Evolutionary conservation across 2,329 filamentous ascomycete genomes (phyloP).

Genomic region (Knufia fluminis): DNA sequence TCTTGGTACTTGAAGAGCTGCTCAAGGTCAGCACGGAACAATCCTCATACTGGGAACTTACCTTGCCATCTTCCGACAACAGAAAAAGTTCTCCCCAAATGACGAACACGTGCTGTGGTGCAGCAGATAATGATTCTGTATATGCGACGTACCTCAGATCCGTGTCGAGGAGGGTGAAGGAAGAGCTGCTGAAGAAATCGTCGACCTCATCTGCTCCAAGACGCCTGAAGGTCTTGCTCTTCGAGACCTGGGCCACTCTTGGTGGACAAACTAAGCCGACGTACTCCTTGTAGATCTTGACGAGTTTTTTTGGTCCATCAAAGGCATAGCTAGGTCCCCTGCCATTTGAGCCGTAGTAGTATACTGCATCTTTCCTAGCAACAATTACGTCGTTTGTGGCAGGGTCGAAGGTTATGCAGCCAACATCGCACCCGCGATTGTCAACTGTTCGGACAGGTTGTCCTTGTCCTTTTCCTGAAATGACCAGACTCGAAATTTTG

Average conservation of each 20-base stretch:
- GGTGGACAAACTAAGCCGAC: conserved; percentile 77
- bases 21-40: conserved; percentile 23
- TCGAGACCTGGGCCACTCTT: conserved; percentile 43
- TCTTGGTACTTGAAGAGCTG: conserved; percentile 83
- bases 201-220: conserved; percentile 67
- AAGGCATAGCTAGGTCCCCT: conserved; percentile 83
- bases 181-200: conserved; percentile 75
- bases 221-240: conserved; percentile 56
- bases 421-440: conserved; percentile 81
- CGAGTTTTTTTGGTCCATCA: conserved; percentile 77
- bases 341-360: conserved; percentile 80
- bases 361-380: conserved; percentile 90
- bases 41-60: conserved; percentile 35
- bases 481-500: conserved; percentile 74
- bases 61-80: conserved; percentile 86
- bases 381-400: conserved; percentile 77
- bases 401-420: conserved; percentile 84
- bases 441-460: conserved; percentile 82
- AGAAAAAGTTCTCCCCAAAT: conserved; percentile 90
- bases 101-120: conserved; percentile 69
- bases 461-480: conserved; percentile 81
- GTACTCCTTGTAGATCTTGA: conserved; percentile 75
- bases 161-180: conserved; percentile 84
- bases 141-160: conserved; percentile 85
- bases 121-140: conserved; percentile 72